These are phyloP conservation scores for Candida tropicalis DNA, from an alignment of 1,139 yeast genomes.

Conservation along the genomic window DNA sequence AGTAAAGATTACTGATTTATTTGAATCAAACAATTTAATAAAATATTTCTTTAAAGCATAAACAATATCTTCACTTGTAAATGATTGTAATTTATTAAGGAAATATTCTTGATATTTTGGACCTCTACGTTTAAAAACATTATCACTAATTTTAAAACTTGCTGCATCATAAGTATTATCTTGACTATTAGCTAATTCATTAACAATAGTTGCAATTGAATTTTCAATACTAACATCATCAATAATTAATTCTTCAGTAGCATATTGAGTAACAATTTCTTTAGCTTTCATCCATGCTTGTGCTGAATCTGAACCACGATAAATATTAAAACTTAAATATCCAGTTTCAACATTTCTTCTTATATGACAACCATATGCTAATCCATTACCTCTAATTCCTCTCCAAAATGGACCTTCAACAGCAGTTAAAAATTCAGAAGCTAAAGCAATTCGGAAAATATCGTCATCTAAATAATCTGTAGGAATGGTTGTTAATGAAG, in stretches of 20 bases:
- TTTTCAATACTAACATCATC: conserved; percentile 67
- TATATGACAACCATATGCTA: conserved; percentile 86
- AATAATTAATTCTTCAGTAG: conserved; percentile 52
- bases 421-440: conserved; percentile 76
- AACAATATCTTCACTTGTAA: conserved; percentile 61
- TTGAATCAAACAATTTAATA: conserved; percentile 59
- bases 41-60: conserved; percentile 61
- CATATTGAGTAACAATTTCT: conserved; percentile 63
- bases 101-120: conserved; percentile 56
- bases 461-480: conserved; percentile 67
- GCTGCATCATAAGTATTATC: conserved; percentile 67
- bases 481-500: conserved; percentile 64
- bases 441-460: conserved; percentile 68
- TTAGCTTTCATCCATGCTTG: conserved; percentile 72
- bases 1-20: conserved; percentile 61
- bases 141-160: conserved; percentile 62
- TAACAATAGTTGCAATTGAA: conserved; percentile 75
- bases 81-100: conserved; percentile 49
- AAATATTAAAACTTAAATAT: conserved; percentile 63
- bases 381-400: conserved; percentile 92
- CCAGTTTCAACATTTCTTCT: conserved; percentile 67
- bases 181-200: conserved; percentile 67
- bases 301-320: conserved; percentile 82
- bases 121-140: conserved; percentile 69
- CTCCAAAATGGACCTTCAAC: conserved; percentile 99